These are phyloP conservation scores for Chionographis japonica DNA, from an alignment of 106 monocot genomes.

Conservation along the genomic window DNA sequence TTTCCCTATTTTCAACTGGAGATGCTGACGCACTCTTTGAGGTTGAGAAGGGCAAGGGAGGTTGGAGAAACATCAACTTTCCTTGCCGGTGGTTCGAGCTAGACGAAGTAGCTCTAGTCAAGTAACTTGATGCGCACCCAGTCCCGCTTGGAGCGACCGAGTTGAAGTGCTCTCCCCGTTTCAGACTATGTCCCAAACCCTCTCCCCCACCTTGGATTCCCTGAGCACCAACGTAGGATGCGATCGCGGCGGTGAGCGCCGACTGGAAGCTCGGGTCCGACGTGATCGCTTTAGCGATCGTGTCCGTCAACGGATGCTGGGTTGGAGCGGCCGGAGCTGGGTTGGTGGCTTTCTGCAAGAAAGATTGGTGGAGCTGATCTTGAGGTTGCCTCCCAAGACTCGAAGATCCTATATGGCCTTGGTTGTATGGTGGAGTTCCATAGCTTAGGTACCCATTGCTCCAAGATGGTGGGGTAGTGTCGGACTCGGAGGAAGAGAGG, in stretches of 20 bases:
- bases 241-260: slow-evolving; percentile 61
- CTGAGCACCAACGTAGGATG: slow-evolving; percentile 48
- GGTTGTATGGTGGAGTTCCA: slow-evolving; percentile 13
- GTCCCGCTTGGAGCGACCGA: neutral
- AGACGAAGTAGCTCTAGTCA: slow-evolving; percentile 3
- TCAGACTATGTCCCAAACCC: slow-evolving; percentile 4
- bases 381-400: slow-evolving; percentile 7
- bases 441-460: slow-evolving; percentile 16
- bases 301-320: slow-evolving; percentile 25
- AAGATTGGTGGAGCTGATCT: slow-evolving; percentile 21
- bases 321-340: neutral
- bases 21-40: slow-evolving; percentile 30
- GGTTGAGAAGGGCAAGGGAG: slow-evolving; percentile 12
- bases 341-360: neutral
- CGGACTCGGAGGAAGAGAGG: slow-evolving; percentile 23
- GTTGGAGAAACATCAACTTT: slow-evolving; percentile 14
- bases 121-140: slow-evolving; percentile 13
- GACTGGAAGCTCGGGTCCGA: slow-evolving; percentile 84
- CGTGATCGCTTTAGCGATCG: slow-evolving; percentile 72
- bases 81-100: slow-evolving; percentile 5
- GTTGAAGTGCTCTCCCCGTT: slow-evolving; percentile 4
- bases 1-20: slow-evolving; percentile 19
- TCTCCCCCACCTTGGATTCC: slow-evolving; percentile 3
- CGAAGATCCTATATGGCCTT: neutral
- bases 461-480: slow-evolving; percentile 12